phyloP scores from a whole-genome alignment of 1,284 basidiomycete genomes.

The Sanghuangporus sanghuang region DNA sequence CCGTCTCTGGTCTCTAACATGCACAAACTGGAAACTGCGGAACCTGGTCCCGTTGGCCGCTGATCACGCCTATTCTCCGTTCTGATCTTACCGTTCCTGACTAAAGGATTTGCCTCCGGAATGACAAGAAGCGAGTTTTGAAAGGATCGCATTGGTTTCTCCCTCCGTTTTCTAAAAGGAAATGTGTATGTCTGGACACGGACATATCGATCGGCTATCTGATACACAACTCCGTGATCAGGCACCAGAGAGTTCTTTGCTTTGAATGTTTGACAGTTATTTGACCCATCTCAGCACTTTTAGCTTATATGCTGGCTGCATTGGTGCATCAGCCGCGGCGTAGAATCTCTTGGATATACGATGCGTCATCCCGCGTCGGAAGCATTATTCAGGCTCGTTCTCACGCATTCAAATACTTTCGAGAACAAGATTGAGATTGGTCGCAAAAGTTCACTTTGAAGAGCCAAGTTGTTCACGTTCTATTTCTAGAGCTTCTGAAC shows the following conservation, averaged over 20 bases:
- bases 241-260: not conserved
- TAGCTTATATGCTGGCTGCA: too few species aligned
- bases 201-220: not conserved
- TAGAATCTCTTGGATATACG: too few species aligned
- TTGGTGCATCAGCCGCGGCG: too few species aligned
- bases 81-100: not conserved
- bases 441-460: too few species aligned
- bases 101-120: not conserved
- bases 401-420: too few species aligned
- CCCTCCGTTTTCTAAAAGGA: not conserved
- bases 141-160: not conserved
- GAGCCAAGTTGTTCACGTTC: too few species aligned
- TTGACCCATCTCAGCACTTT: too few species aligned
- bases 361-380: too few species aligned
- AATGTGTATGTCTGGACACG: not conserved
- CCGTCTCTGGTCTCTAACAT: not conserved
- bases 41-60: not conserved
- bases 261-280: not conserved
- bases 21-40: not conserved
- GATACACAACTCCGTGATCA: not conserved
- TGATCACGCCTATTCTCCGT: not conserved
- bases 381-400: too few species aligned
- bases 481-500: too few species aligned
- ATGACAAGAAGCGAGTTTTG: not conserved
- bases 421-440: too few species aligned